Percentiles rank a stretch among this genome's conserved stretches.
These are phyloP conservation scores for Aspergillus sp. DNA, from an alignment of 2,329 filamentous ascomycete species.

Conservation along the genomic window DNA sequence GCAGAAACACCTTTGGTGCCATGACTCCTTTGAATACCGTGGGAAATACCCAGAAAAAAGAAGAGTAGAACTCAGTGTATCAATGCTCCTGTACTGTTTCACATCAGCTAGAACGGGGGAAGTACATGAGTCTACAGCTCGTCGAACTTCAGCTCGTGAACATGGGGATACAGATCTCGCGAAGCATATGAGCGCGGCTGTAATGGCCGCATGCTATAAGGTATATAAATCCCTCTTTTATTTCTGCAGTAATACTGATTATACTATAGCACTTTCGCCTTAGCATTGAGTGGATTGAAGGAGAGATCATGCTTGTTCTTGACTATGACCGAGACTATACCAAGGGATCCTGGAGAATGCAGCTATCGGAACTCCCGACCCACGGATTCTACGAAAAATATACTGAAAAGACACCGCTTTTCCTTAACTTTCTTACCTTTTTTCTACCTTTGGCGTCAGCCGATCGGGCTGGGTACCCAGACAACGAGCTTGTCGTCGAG, in stretches of 20 bases:
- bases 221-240: conserved; percentile 5
- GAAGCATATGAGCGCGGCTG: background rate
- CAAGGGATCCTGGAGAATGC: conserved; percentile 19
- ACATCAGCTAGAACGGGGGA: conserved; percentile 13
- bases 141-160: background rate
- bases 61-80: conserved; percentile 14
- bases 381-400: conserved; percentile 23
- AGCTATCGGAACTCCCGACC: conserved; percentile 17
- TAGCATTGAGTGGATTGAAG: conserved; percentile 13
- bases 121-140: conserved; percentile 16
- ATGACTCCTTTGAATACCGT: conserved; percentile 17
- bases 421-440: conserved; percentile 22
- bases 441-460: conserved; percentile 9
- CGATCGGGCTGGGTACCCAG: too few species aligned
- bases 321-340: conserved; percentile 18
- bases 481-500: too few species aligned
- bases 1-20: conserved; percentile 18
- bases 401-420: conserved; percentile 16
- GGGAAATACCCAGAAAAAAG: conserved; percentile 11
- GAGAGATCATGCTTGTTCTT: conserved; percentile 13
- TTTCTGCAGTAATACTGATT: conserved; percentile 1
- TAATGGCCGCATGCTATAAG: conserved; percentile 18
- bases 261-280: conserved; percentile 16
- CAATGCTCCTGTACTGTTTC: conserved; percentile 19
- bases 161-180: conserved; percentile 3